Evolutionary conservation across 2,329 filamentous ascomycete genomes (phyloP).

Genomic region (Coniella vitis): DNA sequence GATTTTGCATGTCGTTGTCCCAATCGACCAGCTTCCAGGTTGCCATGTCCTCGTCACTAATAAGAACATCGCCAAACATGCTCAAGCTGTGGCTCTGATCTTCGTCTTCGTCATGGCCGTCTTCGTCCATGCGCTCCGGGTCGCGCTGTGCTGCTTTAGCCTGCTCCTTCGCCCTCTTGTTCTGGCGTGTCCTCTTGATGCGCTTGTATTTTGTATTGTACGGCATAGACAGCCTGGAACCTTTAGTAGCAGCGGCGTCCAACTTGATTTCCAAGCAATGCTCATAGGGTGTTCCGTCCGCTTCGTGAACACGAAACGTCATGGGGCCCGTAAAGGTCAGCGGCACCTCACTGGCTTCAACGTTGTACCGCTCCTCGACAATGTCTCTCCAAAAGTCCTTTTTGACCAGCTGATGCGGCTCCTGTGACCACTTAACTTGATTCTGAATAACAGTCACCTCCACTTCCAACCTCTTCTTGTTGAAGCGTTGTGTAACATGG

Average conservation of each 20-base stretch:
- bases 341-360: conserved; percentile 64
- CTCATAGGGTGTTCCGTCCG: conserved; percentile 95
- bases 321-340: conserved; percentile 91
- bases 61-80: conserved; percentile 84
- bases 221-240: conserved; percentile 79
- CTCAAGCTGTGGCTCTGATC: conserved; percentile 61
- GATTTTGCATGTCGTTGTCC: conserved; percentile 78
- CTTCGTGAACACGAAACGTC: conserved; percentile 96
- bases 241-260: conserved; percentile 57
- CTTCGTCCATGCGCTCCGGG: conserved; percentile 44
- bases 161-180: conserved; percentile 65
- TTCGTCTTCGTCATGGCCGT: conserved; percentile 62
- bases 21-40: conserved; percentile 86
- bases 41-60: conserved; percentile 70
- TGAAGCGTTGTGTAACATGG: conserved; percentile 81
- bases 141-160: conserved; percentile 49
- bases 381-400: conserved; percentile 77
- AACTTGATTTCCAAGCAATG: conserved; percentile 96
- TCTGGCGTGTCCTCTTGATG: conserved; percentile 69
- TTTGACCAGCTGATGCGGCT: conserved; percentile 53
- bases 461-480: conserved; percentile 94
- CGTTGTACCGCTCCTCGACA: conserved; percentile 66
- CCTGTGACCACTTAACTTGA: conserved; percentile 50
- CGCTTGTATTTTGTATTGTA: conserved; percentile 99
- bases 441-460: conserved; percentile 84